phyloP scores from a whole-genome alignment of 345 rosid genomes.

The Acer campestre region DNA sequence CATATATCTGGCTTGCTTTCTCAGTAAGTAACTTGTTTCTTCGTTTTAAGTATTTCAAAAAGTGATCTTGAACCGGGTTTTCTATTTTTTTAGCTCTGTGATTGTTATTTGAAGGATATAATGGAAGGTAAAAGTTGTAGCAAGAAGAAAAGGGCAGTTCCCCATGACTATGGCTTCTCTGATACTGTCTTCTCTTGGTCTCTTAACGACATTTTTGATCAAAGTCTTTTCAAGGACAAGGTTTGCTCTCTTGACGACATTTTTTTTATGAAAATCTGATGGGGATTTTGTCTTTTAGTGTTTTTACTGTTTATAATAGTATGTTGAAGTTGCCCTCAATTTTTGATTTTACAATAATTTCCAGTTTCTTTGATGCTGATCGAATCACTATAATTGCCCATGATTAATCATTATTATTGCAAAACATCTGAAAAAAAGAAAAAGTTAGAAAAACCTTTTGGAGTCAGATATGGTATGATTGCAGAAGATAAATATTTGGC shows the following conservation, averaged over 20 bases:
- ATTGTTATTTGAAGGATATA: background rate
- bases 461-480: background rate
- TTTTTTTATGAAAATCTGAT: background rate
- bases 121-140: conserved; percentile 7
- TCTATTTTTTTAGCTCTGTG: background rate
- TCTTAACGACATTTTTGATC: conserved; percentile 33
- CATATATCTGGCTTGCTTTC: too few relatives aligned
- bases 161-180: conserved; percentile 5
- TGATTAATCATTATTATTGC: too few relatives aligned
- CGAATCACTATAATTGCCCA: background rate
- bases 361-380: background rate
- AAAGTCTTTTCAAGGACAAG: conserved; percentile 34
- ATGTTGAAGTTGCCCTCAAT: background rate
- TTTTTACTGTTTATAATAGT: background rate
- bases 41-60: background rate
- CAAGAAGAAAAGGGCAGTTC: background rate
- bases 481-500: too few relatives aligned
- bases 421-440: background rate
- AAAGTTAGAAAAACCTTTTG: background rate
- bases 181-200: conserved; percentile 40
- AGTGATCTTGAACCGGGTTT: background rate
- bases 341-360: too few relatives aligned
- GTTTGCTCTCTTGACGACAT: conserved; percentile 20
- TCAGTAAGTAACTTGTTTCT: background rate
- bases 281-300: background rate